phyloP scores from a whole-genome alignment of 2,329 filamentous ascomycete genomes.

The Calonectria hongkongensis region DNA sequence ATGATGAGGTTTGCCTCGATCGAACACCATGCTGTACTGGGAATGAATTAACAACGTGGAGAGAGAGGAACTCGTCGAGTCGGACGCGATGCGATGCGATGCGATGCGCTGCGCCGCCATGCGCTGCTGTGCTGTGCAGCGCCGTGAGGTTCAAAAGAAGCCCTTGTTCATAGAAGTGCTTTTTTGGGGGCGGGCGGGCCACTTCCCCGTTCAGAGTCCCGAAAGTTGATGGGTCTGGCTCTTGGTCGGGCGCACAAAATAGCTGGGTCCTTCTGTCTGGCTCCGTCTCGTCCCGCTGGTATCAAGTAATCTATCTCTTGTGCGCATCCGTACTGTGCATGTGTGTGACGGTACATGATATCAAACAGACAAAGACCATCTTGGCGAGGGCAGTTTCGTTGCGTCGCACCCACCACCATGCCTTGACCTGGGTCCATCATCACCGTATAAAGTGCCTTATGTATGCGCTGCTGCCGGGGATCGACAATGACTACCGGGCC shows the following conservation, averaged over 20 bases:
- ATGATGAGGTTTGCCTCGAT: slow-evolving; percentile 18
- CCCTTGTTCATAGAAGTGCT: slow-evolving; percentile 26
- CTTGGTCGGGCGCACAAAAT: slow-evolving; percentile 29
- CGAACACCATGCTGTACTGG: slow-evolving; percentile 1
- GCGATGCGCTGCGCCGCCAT: neutral
- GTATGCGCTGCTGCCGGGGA: slow-evolving; percentile 43
- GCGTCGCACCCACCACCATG: slow-evolving; percentile 34
- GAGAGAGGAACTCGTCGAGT: neutral
- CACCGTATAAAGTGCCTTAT: slow-evolving; percentile 38
- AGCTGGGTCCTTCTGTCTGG: slow-evolving; percentile 23
- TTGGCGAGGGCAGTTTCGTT: slow-evolving; percentile 27
- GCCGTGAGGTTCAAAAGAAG: slow-evolving; percentile 17
- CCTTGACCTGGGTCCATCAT: slow-evolving; percentile 36
- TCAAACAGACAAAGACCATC: slow-evolving; percentile 16
- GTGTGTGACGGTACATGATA: slow-evolving; percentile 27
- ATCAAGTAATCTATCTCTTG: slow-evolving; percentile 26
- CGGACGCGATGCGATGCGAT: slow-evolving; percentile 22
- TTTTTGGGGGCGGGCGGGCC: slow-evolving; percentile 31
- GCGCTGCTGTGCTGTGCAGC: slow-evolving; percentile 17
- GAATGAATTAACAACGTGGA: neutral
- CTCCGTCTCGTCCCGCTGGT: slow-evolving; percentile 20
- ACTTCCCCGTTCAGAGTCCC: slow-evolving; percentile 27
- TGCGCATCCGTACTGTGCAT: slow-evolving; percentile 20
- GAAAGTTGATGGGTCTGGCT: slow-evolving; percentile 27
- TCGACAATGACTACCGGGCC: slow-evolving; percentile 44